These are phyloP conservation scores for Phyllosticta citrichinensis DNA, from an alignment of 2,329 filamentous ascomycete genomes.

Conservation along the genomic window DNA sequence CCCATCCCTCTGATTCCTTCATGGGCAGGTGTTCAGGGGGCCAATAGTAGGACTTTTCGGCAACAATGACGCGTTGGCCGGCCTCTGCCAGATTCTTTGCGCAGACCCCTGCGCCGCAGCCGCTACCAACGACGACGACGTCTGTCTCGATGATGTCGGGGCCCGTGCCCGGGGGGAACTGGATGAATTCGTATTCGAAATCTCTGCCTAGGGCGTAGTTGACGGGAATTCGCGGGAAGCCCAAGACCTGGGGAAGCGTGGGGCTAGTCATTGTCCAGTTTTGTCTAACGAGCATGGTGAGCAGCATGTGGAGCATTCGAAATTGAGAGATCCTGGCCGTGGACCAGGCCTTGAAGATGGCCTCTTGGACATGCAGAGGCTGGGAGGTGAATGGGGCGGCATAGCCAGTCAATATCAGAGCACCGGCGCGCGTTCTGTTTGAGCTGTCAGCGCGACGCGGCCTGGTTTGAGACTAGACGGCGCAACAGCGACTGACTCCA, in stretches of 20 bases:
- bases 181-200: slow-evolving; percentile 50
- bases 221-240: slow-evolving; percentile 47
- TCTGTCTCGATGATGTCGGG: slow-evolving; percentile 63
- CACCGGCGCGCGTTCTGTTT: slow-evolving; percentile 50
- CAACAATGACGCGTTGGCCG: slow-evolving; percentile 65
- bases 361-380: slow-evolving; percentile 48
- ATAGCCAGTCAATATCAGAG: slow-evolving; percentile 58
- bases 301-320: slow-evolving; percentile 44
- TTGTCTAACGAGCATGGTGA: slow-evolving; percentile 46
- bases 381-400: slow-evolving; percentile 52
- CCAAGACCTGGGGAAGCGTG: slow-evolving; percentile 45
- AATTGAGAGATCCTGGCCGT: slow-evolving; percentile 46
- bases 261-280: slow-evolving; percentile 48
- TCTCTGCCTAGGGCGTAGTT: slow-evolving; percentile 43
- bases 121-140: slow-evolving; percentile 76
- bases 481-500: slow-evolving; percentile 35
- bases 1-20: slow-evolving; percentile 48
- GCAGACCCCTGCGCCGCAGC: slow-evolving; percentile 72
- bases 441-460: slow-evolving; percentile 11
- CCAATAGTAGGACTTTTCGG: slow-evolving; percentile 75
- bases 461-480: slow-evolving; percentile 1
- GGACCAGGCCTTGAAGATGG: slow-evolving; percentile 54
- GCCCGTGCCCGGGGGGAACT: slow-evolving; percentile 44
- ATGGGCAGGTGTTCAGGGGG: slow-evolving; percentile 64
- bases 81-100: slow-evolving; percentile 74